Percentiles rank a stretch among this genome's conserved stretches.
phyloP scores from a whole-genome alignment of 176 grass and related monocot species.

The Oryza meridionalis region DNA sequence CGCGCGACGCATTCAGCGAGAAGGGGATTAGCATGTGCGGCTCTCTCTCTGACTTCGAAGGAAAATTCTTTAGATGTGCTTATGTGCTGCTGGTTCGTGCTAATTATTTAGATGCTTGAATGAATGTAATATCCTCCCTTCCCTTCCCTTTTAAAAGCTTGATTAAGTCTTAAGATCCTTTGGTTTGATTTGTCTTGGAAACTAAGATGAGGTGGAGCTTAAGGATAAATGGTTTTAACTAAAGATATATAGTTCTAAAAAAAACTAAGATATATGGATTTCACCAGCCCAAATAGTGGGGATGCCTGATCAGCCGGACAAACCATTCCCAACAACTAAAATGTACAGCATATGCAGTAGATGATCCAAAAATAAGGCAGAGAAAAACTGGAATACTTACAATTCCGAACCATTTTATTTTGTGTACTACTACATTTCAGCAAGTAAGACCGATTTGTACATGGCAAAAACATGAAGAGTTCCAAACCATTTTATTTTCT shows the following conservation, averaged over 20 bases:
- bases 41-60: background rate
- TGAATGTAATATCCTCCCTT: background rate
- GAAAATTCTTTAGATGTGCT: background rate
- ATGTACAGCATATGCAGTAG: background rate
- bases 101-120: background rate
- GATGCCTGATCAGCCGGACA: background rate
- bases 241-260: too few species aligned
- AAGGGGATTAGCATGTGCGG: slow-evolving; percentile 21
- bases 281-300: background rate
- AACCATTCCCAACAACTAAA: background rate
- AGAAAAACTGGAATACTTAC: background rate
- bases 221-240: background rate
- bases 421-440: too few species aligned
- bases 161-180: background rate
- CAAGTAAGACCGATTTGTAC: too few species aligned
- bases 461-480: too few species aligned
- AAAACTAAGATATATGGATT: background rate
- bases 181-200: background rate
- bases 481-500: background rate
- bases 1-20: slow-evolving; percentile 19
- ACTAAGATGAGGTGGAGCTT: background rate
- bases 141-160: background rate
- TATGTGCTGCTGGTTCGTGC: background rate
- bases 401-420: background rate
- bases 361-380: background rate